phyloP scores from a whole-genome alignment of 2,329 filamentous ascomycete species.

The Fusarium sp. region DNA sequence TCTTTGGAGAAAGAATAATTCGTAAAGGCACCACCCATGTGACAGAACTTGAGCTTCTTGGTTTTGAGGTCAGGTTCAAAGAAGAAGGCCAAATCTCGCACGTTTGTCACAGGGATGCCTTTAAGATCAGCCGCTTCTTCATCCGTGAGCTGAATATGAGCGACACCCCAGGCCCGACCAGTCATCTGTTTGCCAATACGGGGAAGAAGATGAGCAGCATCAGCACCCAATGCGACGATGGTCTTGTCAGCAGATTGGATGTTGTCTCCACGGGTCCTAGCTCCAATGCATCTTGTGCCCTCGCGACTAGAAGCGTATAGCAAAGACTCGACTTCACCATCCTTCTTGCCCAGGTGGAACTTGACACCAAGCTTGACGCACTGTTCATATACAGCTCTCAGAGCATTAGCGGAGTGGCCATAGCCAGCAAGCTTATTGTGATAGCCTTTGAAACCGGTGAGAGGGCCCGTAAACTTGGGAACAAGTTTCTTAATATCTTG shows the following conservation, averaged over 20 bases:
- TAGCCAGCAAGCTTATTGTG: conserved; percentile 33
- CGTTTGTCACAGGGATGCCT: conserved; percentile 31
- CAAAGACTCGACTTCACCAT: conserved; percentile 31
- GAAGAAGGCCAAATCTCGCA: conserved; percentile 32
- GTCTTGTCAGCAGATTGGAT: conserved; percentile 33
- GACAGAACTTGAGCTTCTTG: conserved; percentile 36
- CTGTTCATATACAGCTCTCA: conserved; percentile 25
- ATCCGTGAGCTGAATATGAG: conserved; percentile 29
- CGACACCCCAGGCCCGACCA: conserved; percentile 28
- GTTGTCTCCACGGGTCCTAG: conserved; percentile 6
- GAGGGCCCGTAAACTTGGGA: conserved; percentile 22
- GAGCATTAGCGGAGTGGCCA: conserved; percentile 26
- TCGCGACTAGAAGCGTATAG: conserved; percentile 20
- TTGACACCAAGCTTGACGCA: conserved; percentile 30
- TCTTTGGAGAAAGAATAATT: conserved; percentile 34
- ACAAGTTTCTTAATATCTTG: conserved; percentile 28
- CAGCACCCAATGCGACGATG: conserved; percentile 19
- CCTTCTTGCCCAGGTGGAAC: conserved; percentile 10
- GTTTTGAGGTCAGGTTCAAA: conserved; percentile 27
- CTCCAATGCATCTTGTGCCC: conserved; percentile 23
- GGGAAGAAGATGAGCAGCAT: conserved; percentile 20
- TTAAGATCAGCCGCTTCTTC: conserved; percentile 21
- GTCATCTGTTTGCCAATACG: conserved; percentile 35
- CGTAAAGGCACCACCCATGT: conserved; percentile 34
- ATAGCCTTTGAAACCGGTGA: conserved; percentile 22